These are phyloP conservation scores for Polygonum aviculare DNA, from an alignment of 148 eudicot genomes.

Conservation along the genomic window DNA sequence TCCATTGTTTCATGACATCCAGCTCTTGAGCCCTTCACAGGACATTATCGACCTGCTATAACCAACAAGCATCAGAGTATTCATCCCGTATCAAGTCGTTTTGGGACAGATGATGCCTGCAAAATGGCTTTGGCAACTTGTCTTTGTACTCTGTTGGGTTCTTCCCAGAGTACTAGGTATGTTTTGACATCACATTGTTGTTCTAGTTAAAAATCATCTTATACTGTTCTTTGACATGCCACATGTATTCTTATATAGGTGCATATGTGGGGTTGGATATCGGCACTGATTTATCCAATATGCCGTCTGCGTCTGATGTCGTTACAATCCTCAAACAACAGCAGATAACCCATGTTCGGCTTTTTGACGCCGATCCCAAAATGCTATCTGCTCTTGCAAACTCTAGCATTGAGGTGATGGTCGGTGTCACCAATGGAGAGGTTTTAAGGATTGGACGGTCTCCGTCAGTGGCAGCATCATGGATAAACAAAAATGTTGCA, in stretches of 20 bases:
- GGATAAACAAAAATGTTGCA: constrained; percentile 69
- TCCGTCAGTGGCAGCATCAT: constrained; percentile 67
- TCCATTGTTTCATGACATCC: neutral
- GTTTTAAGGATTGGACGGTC: constrained; percentile 58
- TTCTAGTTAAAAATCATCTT: neutral
- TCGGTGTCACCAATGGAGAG: constrained; percentile 68
- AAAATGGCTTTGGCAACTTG: constrained; percentile 7
- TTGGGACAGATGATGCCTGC: constrained; percentile 7
- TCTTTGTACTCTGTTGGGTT: neutral
- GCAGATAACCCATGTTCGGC: constrained; percentile 75
- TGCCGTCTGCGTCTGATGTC: constrained; percentile 56
- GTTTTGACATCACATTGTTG: neutral
- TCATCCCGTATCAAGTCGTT: neutral
- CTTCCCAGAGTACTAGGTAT: constrained; percentile 4
- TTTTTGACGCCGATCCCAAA: constrained; percentile 64
- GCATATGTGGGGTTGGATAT: constrained; percentile 67
- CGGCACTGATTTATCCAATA: constrained; percentile 54
- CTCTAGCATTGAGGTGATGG: constrained; percentile 78
- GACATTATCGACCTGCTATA: neutral
- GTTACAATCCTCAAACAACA: constrained; percentile 49
- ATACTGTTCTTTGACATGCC: neutral
- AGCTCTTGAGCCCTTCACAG: constrained; percentile 1
- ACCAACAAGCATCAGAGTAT: neutral
- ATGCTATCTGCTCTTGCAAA: constrained; percentile 65
- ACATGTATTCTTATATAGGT: constrained; percentile 15